These are phyloP conservation scores for Elasticomyces elasticus DNA, from an alignment of 495 filamentous ascomycete species.

Conservation along the genomic window DNA sequence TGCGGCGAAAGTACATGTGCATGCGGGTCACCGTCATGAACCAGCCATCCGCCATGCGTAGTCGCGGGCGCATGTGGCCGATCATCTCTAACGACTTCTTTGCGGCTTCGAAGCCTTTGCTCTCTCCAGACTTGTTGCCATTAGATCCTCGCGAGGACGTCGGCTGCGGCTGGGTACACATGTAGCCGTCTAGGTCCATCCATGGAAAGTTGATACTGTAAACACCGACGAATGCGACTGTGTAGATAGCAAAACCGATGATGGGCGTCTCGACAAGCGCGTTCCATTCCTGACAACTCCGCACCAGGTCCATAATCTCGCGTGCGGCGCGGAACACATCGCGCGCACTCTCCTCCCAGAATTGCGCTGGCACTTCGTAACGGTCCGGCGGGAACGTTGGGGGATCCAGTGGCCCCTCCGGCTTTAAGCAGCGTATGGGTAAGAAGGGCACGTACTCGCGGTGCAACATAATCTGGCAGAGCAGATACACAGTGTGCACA, in stretches of 20 bases:
- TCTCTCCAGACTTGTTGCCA: slow-evolving; percentile 20
- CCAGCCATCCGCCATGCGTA: slow-evolving; percentile 64
- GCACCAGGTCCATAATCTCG: slow-evolving; percentile 65
- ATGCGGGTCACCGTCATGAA: slow-evolving; percentile 57
- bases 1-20: slow-evolving; percentile 37
- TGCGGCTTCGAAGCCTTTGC: slow-evolving; percentile 36
- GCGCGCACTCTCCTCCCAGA: slow-evolving; percentile 67
- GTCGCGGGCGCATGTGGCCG: slow-evolving; percentile 52
- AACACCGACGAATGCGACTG: slow-evolving; percentile 60
- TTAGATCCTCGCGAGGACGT: slow-evolving; percentile 20
- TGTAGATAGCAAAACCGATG: slow-evolving; percentile 71
- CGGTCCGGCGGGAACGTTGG: slow-evolving; percentile 53
- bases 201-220: slow-evolving; percentile 67
- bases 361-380: slow-evolving; percentile 42
- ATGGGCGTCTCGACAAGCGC: slow-evolving; percentile 69
- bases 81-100: slow-evolving; percentile 45
- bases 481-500: slow-evolving; percentile 65
- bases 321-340: slow-evolving; percentile 63
- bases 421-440: slow-evolving; percentile 57
- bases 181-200: slow-evolving; percentile 61
- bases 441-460: slow-evolving; percentile 77
- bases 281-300: slow-evolving; percentile 60
- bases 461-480: slow-evolving; percentile 71
- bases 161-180: slow-evolving; percentile 31
- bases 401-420: slow-evolving; percentile 62